Evolutionary conservation across 2,329 filamentous ascomycete species (phyloP).

Genomic region (Penicillium janthinellum): DNA sequence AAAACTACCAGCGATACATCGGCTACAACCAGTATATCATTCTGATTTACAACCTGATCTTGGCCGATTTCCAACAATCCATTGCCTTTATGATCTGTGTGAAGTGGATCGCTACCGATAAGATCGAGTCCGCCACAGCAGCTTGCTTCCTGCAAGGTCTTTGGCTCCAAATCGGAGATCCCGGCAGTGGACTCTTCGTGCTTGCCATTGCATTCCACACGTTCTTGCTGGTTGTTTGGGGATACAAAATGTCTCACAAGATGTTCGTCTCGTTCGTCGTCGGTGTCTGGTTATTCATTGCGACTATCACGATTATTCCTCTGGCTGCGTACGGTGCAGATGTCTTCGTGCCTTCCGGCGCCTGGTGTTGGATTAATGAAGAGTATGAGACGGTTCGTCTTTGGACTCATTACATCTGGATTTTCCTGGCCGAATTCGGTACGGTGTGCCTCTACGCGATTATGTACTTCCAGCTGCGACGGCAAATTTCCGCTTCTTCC

Average conservation of each 20-base stretch:
- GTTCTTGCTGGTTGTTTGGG: slow-evolving; percentile 52
- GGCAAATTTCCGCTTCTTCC: slow-evolving; percentile 44
- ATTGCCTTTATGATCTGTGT: slow-evolving; percentile 53
- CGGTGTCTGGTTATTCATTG: slow-evolving; percentile 50
- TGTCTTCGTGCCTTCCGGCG: slow-evolving; percentile 53
- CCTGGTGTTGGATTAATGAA: slow-evolving; percentile 56
- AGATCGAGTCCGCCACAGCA: slow-evolving; percentile 47
- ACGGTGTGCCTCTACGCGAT: slow-evolving; percentile 52
- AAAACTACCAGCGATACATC: slow-evolving; percentile 51
- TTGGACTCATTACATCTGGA: slow-evolving; percentile 56
- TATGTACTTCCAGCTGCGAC: slow-evolving; percentile 52
- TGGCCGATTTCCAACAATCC: slow-evolving; percentile 57
- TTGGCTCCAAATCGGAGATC: slow-evolving; percentile 56
- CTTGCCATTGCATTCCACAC: slow-evolving; percentile 59
- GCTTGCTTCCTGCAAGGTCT: slow-evolving; percentile 55
- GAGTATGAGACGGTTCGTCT: slow-evolving; percentile 48
- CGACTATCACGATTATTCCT: slow-evolving; percentile 51
- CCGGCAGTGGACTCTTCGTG: slow-evolving; percentile 56
- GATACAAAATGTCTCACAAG: slow-evolving; percentile 49
- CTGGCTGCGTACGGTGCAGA: slow-evolving; percentile 44
- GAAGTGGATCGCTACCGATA: slow-evolving; percentile 49
- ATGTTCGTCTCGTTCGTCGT: slow-evolving; percentile 49
- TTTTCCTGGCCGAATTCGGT: slow-evolving; percentile 55
- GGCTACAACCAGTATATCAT: slow-evolving; percentile 59
- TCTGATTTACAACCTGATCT: slow-evolving; percentile 56